Evolutionary conservation across 441 rosid species (phyloP).

Genomic region (Erysimum cheiri): DNA sequence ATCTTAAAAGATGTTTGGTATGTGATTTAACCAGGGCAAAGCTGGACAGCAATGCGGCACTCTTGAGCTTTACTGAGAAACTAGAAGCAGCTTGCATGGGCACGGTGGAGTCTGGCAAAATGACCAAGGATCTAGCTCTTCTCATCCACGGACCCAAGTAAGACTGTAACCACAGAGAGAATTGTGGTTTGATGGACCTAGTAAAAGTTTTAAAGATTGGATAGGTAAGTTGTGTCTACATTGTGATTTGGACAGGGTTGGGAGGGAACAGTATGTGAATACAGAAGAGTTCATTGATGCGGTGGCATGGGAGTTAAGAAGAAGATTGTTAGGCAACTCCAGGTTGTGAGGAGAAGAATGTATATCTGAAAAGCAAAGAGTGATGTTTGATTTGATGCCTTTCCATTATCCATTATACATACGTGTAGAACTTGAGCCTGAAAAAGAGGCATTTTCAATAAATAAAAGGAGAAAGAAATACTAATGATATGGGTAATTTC

Average conservation of each 20-base stretch:
- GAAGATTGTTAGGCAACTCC: constrained; percentile 49
- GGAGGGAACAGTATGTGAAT: constrained; percentile 69
- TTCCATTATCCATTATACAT: neutral
- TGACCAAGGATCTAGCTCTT: constrained; percentile 96
- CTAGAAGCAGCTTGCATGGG: constrained; percentile 85
- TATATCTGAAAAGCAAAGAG: constrained; percentile 17
- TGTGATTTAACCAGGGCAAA: constrained; percentile 65
- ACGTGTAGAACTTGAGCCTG: neutral
- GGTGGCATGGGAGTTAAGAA: constrained; percentile 71
- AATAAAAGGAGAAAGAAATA: constrained; percentile 6
- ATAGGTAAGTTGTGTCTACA: neutral
- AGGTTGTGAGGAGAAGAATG: constrained; percentile 33
- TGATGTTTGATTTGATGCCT: neutral
- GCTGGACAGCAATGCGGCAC: constrained; percentile 70
- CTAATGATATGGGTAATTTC: neutral
- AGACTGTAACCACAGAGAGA: constrained; percentile 18
- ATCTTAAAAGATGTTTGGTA: constrained; percentile 17
- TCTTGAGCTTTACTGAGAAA: constrained; percentile 75
- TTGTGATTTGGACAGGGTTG: constrained; percentile 52
- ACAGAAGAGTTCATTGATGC: constrained; percentile 92
- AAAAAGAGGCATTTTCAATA: neutral
- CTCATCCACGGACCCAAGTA: constrained; percentile 82
- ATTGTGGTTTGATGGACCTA: neutral
- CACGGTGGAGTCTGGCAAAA: constrained; percentile 84
- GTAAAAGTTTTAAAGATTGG: constrained; percentile 8